Evolutionary conservation across 352 stramenopile species (phyloP), one percentile per base, ranked within the genome.

Genomic region (Globisporangium echinulatum): DNA sequence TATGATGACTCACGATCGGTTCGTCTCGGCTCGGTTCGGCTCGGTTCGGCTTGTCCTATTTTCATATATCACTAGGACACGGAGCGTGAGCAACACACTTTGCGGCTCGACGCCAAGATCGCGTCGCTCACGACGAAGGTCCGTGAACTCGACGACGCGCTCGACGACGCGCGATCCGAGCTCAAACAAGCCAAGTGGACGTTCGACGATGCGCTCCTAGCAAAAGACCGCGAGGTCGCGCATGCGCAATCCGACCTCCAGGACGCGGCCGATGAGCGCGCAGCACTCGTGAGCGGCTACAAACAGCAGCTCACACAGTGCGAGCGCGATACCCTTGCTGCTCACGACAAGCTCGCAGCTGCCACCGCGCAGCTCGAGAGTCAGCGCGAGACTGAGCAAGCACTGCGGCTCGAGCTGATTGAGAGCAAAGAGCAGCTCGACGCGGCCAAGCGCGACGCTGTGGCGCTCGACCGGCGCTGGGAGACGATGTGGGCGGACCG

Each of bases 401-500:
- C 72, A 5, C 73, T 80, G 38, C 72, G 75, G 0, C 78, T 86
- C 53, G 78, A 88, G 37, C 58, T 87, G 2, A 33, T 74, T 0
- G 76, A 88, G 47, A 59, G 61, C 4, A 66, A 75, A 37, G 78
- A 89, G 53, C 83, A 75, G 50, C 69, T 81, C n/a, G 79, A 90
- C 58, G 77, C 86, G 3, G 33, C 85, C 46, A 79, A 88, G 33
- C 76, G 75, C 1, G 72, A 90, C n/a, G 62, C 87, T 46, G 68
- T 88, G 17, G 75, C 75, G 6, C 55, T 79, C n/a, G 85, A 83
- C 46, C 40, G 88, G n/a, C 68, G 75, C 33, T 88, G 77, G 74
- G 81, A 89, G 49, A 86, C 83, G 46, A 84, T 79, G 52, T 79
- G 75, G 71, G 72, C 85, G 64, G 75, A 86, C 13, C 64, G 85